Conservation (phyloP, 148 eudicot genomes). For the Nepenthes mirabilis region DNA sequence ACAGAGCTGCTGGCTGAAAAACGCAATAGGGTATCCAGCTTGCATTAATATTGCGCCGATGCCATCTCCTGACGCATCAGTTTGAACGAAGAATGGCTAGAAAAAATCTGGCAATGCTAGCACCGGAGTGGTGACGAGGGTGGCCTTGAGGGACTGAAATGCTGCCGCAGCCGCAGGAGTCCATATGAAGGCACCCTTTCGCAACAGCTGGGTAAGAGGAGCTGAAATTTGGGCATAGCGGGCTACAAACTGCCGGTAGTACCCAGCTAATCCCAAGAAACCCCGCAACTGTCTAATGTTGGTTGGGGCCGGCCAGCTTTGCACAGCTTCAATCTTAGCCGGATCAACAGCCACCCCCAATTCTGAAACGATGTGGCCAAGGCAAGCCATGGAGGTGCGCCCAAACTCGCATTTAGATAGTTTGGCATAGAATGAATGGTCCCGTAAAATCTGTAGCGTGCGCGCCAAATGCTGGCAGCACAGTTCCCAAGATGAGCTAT, state of each 20-base stretch:
- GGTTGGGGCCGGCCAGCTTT: background rate
- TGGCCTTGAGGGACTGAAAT: background rate
- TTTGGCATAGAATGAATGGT: background rate
- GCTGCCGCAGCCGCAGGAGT: background rate
- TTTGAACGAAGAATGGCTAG: background rate
- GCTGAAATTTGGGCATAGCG: background rate
- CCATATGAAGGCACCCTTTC: background rate
- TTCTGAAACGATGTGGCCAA: background rate
- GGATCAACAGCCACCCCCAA: background rate
- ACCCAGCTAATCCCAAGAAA: background rate
- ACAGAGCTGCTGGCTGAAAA: no score
- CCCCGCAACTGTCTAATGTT: background rate
- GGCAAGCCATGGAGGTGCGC: background rate
- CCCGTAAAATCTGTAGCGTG: background rate
- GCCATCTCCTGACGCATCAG: background rate
- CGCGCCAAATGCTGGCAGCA: background rate
- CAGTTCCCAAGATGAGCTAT: background rate
- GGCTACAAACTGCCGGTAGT: background rate
- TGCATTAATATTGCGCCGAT: conserved; percentile 2
- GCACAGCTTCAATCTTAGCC: background rate
- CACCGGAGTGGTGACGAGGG: background rate
- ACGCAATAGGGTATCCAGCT: background rate
- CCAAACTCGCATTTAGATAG: background rate
- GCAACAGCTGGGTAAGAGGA: background rate
- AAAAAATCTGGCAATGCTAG: background rate